Base-by-base conservation (phyloP, 495 filamentous ascomycete species). In the Paragyromitra xinjiangensis region DNA sequence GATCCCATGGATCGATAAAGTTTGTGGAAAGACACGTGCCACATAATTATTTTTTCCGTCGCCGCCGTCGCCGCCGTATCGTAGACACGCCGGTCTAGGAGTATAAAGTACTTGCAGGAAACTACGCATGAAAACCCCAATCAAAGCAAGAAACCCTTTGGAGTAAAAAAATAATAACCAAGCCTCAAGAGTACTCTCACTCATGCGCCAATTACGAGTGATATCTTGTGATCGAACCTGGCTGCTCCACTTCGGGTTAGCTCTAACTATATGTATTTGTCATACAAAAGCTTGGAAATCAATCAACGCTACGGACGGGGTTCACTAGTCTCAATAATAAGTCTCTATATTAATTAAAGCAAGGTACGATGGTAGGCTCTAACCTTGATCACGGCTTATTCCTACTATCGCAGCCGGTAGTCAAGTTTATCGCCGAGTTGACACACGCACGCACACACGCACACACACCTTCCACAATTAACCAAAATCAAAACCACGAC, bases 401-500 rank as follows among this genome's bases (percentile, higher is more conserved):
- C 59, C 59, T 58, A 58, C 55, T 58, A 58, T 34, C 24, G 26
- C 26, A 8, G 24, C 24, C 24, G 50, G 50, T 58, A 34, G 55
- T 34, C 55, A 51, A 67, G 16, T 24, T 29, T 44, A 56, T 44
- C 51, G 66, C 40, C 45, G 9, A 68, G 16, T 53, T 6, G 24
- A 12, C 11, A 34, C 11, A 34, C 11, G n/a, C 19, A 62, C 37
- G 6, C 29, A 34, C 29, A 34, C 29, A 3, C 29, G 4, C 29
- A 65, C 48, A 42, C 37, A n/a, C 51, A 39, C 29, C 26, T 51
- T 67, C 48, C 39, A 19, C 7, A 59, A 58, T 69, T 22, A 69
- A 29, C 39, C 51, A 69, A 12, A 44, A 44, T 24, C 37, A 44
- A 26, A 69, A 69, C 51, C 39, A 55, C 8, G 48, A 68, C 65